Percentiles rank a stretch among this genome's conserved stretches.
Conservation (phyloP, 2,329 filamentous ascomycete species). For the Ophiostoma sp. region DNA sequence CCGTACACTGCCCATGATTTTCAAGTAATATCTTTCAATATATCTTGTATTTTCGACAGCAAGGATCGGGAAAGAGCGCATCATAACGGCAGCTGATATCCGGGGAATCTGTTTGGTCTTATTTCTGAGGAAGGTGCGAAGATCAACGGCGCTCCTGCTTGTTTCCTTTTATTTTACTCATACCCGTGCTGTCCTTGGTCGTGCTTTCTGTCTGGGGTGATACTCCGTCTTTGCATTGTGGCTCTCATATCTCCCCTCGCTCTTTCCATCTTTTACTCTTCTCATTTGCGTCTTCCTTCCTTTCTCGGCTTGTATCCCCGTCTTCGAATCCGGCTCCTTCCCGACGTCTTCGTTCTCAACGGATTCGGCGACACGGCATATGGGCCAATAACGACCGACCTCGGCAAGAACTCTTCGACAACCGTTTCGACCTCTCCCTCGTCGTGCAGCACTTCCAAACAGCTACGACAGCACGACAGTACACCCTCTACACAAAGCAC, state of each 20-base stretch:
- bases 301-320: neutral
- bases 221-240: neutral
- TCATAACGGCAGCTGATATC: neutral
- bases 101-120: conserved; percentile 6
- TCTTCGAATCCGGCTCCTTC: neutral
- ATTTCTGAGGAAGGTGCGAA: neutral
- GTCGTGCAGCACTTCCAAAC: too few relatives aligned
- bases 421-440: neutral
- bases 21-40: too few relatives aligned
- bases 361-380: neutral
- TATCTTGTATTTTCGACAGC: neutral
- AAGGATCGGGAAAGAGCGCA: neutral
- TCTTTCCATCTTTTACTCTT: neutral
- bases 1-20: too few relatives aligned
- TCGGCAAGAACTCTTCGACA: neutral
- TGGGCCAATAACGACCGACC: conserved; percentile 1
- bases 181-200: neutral
- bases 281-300: neutral
- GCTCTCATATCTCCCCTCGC: neutral
- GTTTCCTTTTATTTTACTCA: too few relatives aligned
- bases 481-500: neutral
- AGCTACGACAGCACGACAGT: too few relatives aligned
- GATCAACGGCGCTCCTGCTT: too few relatives aligned
- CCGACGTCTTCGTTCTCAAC: neutral
- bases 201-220: conserved; percentile 17